A percentile compares a stretch with the other conserved stretches of the same genome.
Evolutionary conservation across 768 basidiomycete species (phyloP).

Genomic region (Tulasnella sp.): DNA sequence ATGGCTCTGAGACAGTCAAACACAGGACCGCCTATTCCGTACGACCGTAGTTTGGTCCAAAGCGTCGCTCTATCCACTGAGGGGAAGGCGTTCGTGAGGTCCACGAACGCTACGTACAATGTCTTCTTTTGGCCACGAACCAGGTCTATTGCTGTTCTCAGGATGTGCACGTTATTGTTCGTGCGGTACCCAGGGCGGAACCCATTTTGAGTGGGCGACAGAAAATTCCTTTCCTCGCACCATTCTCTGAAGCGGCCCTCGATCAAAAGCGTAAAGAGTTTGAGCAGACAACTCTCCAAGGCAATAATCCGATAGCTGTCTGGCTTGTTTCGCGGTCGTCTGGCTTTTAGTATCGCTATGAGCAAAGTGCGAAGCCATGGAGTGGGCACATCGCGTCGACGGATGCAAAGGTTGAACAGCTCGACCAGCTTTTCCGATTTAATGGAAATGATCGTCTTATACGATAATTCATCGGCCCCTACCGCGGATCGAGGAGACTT

Average conservation of each 20-base stretch:
- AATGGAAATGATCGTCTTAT: neutral
- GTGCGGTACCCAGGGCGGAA: neutral
- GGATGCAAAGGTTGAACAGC: neutral
- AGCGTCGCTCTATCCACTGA: neutral
- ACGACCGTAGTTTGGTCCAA: too few relatives aligned
- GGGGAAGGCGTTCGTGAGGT: neutral
- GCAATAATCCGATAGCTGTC: neutral
- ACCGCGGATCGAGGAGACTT: neutral
- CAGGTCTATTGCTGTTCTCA: neutral
- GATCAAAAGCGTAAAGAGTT: neutral
- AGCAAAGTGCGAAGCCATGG: neutral
- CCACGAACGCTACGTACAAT: neutral
- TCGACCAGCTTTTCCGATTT: neutral
- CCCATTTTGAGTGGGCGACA: neutral
- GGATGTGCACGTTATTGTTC: neutral
- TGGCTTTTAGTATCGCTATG: neutral
- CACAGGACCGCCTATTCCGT: too few relatives aligned
- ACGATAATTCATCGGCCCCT: neutral
- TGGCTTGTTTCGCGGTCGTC: neutral
- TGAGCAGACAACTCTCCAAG: neutral
- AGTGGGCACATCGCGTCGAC: neutral
- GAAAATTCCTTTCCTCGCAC: neutral
- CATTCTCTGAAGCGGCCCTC: neutral
- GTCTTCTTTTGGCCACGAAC: neutral
- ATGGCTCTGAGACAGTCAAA: too few relatives aligned